Evolutionary conservation across 177 flowering plant species (phyloP).

Genomic region (Vitis hybrid): DNA sequence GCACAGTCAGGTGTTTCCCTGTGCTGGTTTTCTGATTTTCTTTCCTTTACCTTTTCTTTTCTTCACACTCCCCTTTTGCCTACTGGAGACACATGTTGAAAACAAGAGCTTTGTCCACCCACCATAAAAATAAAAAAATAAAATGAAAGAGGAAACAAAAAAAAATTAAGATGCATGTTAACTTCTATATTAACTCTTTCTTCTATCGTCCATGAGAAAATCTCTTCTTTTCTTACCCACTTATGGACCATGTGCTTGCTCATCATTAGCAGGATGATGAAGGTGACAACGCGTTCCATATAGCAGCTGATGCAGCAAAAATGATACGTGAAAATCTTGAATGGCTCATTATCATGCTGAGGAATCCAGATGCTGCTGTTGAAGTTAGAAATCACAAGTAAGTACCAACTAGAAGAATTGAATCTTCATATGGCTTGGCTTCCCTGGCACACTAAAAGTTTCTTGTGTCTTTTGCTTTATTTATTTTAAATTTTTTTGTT

Average conservation of each 20-base stretch:
- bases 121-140: too few relatives aligned
- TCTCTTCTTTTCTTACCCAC: background rate
- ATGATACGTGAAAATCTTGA: conserved; percentile 97
- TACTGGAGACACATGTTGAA: too few relatives aligned
- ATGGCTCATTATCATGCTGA: conserved; percentile 88
- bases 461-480: background rate
- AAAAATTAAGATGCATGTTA: background rate
- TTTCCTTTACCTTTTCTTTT: too few relatives aligned
- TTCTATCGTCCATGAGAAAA: background rate
- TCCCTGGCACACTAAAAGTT: background rate
- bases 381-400: conserved; percentile 93
- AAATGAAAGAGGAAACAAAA: too few relatives aligned
- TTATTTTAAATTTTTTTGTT: background rate
- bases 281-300: conserved; percentile 98
- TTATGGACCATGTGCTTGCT: conserved; percentile 6
- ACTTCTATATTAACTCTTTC: background rate
- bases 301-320: conserved; percentile 95
- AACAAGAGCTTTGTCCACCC: too few relatives aligned
- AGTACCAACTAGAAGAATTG: conserved; percentile 17
- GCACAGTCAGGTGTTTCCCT: too few relatives aligned
- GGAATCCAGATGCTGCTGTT: conserved; percentile 80
- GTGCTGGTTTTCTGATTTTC: too few relatives aligned
- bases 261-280: conserved; percentile 80
- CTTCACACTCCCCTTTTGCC: too few relatives aligned
- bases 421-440: background rate